Evolutionary conservation across 2,329 filamentous ascomycete genomes (phyloP).

Genomic region (Macrophomina tecta): DNA sequence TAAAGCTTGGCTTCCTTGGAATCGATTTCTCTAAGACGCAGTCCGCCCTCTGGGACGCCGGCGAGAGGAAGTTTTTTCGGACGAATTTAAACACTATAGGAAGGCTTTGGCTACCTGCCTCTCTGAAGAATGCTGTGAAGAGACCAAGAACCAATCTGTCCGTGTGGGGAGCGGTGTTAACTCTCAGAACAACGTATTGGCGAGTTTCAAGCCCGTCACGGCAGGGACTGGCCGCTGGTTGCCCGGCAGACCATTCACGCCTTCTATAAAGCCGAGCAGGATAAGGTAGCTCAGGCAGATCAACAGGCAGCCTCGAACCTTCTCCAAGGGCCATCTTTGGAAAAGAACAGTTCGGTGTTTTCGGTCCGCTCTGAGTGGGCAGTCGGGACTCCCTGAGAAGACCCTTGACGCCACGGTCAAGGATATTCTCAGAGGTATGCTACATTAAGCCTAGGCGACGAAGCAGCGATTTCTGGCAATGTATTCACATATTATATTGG

Average conservation of each 20-base stretch:
- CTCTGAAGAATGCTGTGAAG: slow-evolving; percentile 35
- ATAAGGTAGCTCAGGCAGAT: slow-evolving; percentile 47
- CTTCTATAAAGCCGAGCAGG: slow-evolving; percentile 36
- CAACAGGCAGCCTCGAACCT: slow-evolving; percentile 35
- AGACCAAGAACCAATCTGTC: slow-evolving; percentile 59
- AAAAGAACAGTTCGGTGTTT: slow-evolving; percentile 34
- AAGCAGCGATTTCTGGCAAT: not conserved
- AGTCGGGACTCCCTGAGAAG: slow-evolving; percentile 46
- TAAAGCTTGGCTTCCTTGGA: slow-evolving; percentile 58
- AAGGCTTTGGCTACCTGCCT: slow-evolving; percentile 59
- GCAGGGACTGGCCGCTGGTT: slow-evolving; percentile 58
- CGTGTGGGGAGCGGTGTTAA: slow-evolving; percentile 63
- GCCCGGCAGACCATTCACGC: slow-evolving; percentile 41
- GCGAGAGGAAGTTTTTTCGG: slow-evolving; percentile 58
- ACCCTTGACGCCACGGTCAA: slow-evolving; percentile 45
- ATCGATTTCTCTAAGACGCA: slow-evolving; percentile 57
- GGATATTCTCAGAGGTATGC: slow-evolving; percentile 26
- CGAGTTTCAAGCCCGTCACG: slow-evolving; percentile 59
- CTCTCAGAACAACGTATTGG: slow-evolving; percentile 64
- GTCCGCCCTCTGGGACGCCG: slow-evolving; percentile 63
- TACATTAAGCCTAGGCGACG: too few relatives aligned
- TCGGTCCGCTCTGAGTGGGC: slow-evolving; percentile 46
- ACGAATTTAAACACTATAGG: slow-evolving; percentile 62
- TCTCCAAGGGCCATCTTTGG: slow-evolving; percentile 33
- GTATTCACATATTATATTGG: too few relatives aligned